Evolutionary conservation across 495 filamentous ascomycete species (phyloP), one percentile per base, ranked within the genome.

Genomic region (Xylaria sp.): DNA sequence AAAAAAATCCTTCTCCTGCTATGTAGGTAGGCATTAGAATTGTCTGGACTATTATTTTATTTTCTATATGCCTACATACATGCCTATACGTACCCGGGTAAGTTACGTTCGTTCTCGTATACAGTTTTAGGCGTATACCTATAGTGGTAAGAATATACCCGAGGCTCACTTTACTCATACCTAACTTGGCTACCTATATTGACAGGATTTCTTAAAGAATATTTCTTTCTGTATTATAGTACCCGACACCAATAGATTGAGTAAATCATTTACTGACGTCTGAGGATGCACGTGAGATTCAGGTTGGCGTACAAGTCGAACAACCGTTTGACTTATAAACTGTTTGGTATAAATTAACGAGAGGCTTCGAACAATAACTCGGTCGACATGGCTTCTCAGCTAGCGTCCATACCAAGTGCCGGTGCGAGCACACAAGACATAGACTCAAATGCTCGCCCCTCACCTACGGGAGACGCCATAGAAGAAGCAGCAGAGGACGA

Each of bases 401-500:
- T 48, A 14, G 41, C 24, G 31, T 70, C 68, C 8, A 70, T 70
- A 35, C 59, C 68, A 11, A 35, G 58, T 12, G 31, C 44, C 33
- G 15, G 43, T 43, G 14, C 35, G 11, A 9, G 6, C 8, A 61
- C 0, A 4, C 24, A 21, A 48, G 21, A 40, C 8, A 17, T 12
- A 41, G 5, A 21, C 26, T 50, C 43, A 21, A 61, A 46, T 8
- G 4, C 53, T 1, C 26, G 14, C 31, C 24, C 19, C 35, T 48
- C 37, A 3, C 11, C 44, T 35, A 29, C 46, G 3, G 5, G 8
- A 48, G 29, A 58, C 44, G 37, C 41, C 1, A 1, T 55, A 19
- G 41, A 71, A 11, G 46, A 33, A 55, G 67, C 57, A 26, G 46
- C 61, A 31, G 72, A 71, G 5, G 62, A 72, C 35, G 53, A 69